A percentile compares a stretch with the other conserved stretches of the same genome.
Conservation (phyloP, 2,329 filamentous ascomycete genomes). For the Clarireedia monteithiana region DNA sequence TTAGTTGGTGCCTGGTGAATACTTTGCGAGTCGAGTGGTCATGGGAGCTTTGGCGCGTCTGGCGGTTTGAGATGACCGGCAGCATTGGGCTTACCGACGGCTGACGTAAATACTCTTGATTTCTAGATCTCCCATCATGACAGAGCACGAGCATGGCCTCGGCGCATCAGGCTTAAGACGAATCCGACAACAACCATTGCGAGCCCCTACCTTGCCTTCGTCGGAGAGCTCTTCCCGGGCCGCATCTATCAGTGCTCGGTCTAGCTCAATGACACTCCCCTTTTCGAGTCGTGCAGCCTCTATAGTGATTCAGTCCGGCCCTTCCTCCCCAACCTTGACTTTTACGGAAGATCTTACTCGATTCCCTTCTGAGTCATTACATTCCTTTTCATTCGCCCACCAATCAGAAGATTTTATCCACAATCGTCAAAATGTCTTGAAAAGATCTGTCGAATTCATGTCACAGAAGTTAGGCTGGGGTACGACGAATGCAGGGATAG, state of each 20-base stretch:
- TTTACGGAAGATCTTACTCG: conserved; percentile 84
- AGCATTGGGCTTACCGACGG: not conserved
- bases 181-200: conserved; percentile 79
- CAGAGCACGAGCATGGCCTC: conserved; percentile 81
- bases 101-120: conserved; percentile 20
- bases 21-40: not conserved
- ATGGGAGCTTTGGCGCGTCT: not conserved
- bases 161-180: conserved; percentile 82
- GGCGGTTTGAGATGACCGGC: not conserved
- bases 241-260: conserved; percentile 52
- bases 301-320: conserved; percentile 39
- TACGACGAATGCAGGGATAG: conserved; percentile 64
- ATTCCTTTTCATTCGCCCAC: conserved; percentile 96
- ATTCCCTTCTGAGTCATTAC: conserved; percentile 91
- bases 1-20: conserved; percentile 36
- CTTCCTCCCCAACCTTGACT: conserved; percentile 59
- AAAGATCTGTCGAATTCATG: conserved; percentile 94
- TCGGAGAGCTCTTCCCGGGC: conserved; percentile 57
- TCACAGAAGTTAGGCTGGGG: conserved; percentile 72
- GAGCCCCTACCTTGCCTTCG: conserved; percentile 56
- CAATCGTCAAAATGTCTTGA: conserved; percentile 85
- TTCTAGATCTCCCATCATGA: conserved; percentile 68
- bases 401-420: conserved; percentile 90
- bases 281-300: conserved; percentile 39
- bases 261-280: conserved; percentile 59